phyloP scores from a whole-genome alignment of 2,329 filamentous ascomycete genomes.

The Trichoderma breve region DNA sequence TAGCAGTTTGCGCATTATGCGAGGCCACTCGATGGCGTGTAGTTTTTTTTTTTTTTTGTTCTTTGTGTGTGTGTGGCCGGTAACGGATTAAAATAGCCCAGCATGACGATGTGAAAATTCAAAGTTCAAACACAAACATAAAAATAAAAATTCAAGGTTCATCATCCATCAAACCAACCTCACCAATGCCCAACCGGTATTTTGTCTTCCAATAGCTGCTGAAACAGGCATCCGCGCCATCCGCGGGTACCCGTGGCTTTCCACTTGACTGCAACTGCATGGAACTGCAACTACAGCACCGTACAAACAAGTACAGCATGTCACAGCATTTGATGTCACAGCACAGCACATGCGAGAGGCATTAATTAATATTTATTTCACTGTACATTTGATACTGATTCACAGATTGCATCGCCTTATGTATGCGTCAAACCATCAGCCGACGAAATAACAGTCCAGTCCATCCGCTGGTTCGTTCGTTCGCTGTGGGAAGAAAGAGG shows the following conservation, averaged over 20 bases:
- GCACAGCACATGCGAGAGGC: not conserved
- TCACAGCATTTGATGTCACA: not conserved
- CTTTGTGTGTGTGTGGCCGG: not conserved
- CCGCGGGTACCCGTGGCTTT: constrained; percentile 18
- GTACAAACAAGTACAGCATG: not conserved
- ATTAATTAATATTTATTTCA: not conserved
- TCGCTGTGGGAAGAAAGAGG: not conserved
- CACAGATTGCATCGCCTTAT: not conserved
- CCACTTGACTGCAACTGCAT: not conserved
- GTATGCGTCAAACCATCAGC: not conserved
- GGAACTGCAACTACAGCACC: not conserved
- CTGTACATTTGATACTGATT: not conserved
- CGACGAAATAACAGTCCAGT: not conserved
- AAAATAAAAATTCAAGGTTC: not conserved
- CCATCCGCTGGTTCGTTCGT: not conserved
- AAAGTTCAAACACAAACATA: not conserved
- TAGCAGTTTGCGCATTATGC: not conserved
- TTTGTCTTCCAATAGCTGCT: not conserved
- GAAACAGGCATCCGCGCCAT: not conserved
- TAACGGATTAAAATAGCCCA: not conserved
- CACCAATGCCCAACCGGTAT: not conserved
- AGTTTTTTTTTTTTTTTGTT: not conserved
- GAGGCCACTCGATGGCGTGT: not conserved
- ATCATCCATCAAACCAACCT: not conserved
- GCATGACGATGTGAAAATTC: not conserved